Base-by-base conservation (phyloP, 371 early-diverging fungal genomes). In the Mortierella sp. region DNA sequence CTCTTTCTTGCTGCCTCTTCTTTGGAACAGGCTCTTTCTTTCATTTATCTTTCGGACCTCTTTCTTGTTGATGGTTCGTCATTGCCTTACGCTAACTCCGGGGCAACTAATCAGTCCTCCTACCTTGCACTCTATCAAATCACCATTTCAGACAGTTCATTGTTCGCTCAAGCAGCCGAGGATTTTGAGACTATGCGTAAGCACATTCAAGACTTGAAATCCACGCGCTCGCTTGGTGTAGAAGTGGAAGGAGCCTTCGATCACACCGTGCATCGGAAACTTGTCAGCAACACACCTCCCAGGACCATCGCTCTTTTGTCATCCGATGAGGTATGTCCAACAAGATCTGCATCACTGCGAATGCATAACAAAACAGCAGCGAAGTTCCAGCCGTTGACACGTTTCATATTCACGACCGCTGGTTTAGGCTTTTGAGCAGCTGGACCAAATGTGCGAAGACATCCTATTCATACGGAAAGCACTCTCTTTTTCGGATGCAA, bases 221-320 rank as follows among this genome's bases (percentile, higher is more conserved):
- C 56, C 13, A 67, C 71, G 19, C 49, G 50, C 21, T 9, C 46
- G 16, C 54, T 70, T 1, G 64, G 71, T 30, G n/a, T 39, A 13
- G 23, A 56, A 13, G 58, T 57, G 27, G 63, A 58, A 0, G 67
- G 56, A 60, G 89, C 87, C 0, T 91, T 93, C 76, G 91, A 93
- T 67, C 83, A 89, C 18, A 81, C 82, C 9, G 85, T 91, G 41
- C 91, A 89, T 61, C 81, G 90, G 16, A 91, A 90, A 65, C 70
- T 90, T 7, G 87, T 87, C 14, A 81, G 89, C 13, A 89, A 90
- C 61, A 85, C 90, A 28, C 91, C 91, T 0, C 91, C 91, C 51
- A 84, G 91, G n/a, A 88, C 90, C 16, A 86, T 90, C 16, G 82
- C 82, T 2, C 76, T 89, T 3, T 67, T 80, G 26, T 71, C 87